Conservation (phyloP, 371 early-diverging fungal genomes). For the Circinella minor region DNA sequence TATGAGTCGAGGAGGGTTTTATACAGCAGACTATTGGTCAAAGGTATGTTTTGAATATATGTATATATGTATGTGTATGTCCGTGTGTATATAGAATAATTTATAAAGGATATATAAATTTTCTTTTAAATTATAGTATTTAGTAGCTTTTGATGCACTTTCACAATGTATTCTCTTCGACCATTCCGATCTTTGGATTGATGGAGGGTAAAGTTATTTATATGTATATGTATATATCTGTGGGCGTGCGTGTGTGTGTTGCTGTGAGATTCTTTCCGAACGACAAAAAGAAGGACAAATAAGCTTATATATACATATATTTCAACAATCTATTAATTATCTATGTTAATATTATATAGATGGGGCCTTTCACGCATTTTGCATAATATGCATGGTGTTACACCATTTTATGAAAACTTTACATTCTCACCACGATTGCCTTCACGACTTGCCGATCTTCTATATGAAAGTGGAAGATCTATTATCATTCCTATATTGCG, state of each 20-base stretch:
- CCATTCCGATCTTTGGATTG: slow-evolving; percentile 50
- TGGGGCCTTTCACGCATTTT: slow-evolving; percentile 64
- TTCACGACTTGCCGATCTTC: slow-evolving; percentile 27
- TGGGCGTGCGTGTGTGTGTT: too few species aligned
- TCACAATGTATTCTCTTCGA: slow-evolving; percentile 53
- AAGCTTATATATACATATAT: too few species aligned
- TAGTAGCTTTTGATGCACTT: slow-evolving; percentile 54
- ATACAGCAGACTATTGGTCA: slow-evolving; percentile 38
- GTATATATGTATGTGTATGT: too few species aligned
- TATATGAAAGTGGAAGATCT: slow-evolving; percentile 15
- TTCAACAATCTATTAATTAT: too few species aligned
- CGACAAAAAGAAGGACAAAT: neutral
- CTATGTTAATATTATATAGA: slow-evolving; percentile 27
- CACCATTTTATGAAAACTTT: slow-evolving; percentile 27
- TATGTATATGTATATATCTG: too few species aligned
- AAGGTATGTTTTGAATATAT: slow-evolving; percentile 19
- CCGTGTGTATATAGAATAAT: neutral
- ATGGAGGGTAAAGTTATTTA: slow-evolving; percentile 49
- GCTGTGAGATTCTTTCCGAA: too few species aligned
- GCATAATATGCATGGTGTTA: slow-evolving; percentile 59
- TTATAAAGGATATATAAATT: neutral
- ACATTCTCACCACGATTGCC: slow-evolving; percentile 28
- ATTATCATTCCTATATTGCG: slow-evolving; percentile 38
- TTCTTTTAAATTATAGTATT: slow-evolving; percentile 34
- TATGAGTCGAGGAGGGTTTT: slow-evolving; percentile 54